phyloP scores from a whole-genome alignment of 2,329 filamentous ascomycete species.

The Aureobasidium namibiae region DNA sequence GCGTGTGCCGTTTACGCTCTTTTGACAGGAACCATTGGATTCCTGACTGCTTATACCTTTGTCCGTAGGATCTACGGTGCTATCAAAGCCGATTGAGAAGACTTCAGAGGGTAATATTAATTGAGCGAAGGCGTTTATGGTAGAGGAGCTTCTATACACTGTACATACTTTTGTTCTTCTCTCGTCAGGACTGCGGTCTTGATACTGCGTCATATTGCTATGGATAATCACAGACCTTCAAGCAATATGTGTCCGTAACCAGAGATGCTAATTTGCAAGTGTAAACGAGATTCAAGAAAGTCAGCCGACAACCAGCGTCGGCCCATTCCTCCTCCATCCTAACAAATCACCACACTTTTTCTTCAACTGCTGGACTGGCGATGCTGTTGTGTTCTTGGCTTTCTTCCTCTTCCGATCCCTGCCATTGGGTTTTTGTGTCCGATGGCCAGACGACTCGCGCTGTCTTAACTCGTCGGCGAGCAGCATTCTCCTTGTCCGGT shows the following conservation, averaged over 20 bases:
- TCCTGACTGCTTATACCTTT: conserved; percentile 76
- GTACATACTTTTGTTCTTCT: not conserved
- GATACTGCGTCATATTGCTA: not conserved
- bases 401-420: not conserved
- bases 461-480: not conserved
- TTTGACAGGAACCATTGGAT: conserved; percentile 74
- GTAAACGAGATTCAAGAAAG: too few relatives aligned
- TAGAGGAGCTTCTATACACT: not conserved
- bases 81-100: conserved; percentile 29
- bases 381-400: not conserved
- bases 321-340: not conserved
- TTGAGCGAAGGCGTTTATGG: not conserved
- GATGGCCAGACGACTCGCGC: too few relatives aligned
- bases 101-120: not conserved
- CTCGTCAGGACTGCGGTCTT: not conserved
- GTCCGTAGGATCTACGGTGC: conserved; percentile 67
- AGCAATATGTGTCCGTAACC: too few relatives aligned
- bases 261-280: too few relatives aligned
- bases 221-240: too few relatives aligned
- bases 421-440: not conserved
- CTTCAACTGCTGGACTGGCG: not conserved
- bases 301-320: not conserved
- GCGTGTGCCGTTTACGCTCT: conserved; percentile 75
- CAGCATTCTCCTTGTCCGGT: not conserved
- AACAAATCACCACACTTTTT: not conserved